These are phyloP conservation scores for Emergomyces pasteurianus DNA, from an alignment of 2,329 filamentous ascomycete species.

Conservation along the genomic window DNA sequence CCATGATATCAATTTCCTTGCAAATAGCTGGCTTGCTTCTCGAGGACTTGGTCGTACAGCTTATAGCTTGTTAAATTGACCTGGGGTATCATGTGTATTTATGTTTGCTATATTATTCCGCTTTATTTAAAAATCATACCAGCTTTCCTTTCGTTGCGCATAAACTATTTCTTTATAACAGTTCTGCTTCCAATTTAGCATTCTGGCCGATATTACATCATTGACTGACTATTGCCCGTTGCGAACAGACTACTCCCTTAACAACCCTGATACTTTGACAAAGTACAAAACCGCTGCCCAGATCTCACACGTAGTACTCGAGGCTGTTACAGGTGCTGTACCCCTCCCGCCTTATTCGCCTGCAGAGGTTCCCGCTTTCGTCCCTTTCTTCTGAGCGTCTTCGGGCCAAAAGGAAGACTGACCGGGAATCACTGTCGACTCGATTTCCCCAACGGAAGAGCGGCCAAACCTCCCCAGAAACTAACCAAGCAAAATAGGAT, in stretches of 20 bases:
- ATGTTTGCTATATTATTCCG: background rate
- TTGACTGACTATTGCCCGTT: background rate
- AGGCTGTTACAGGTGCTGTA: constrained; percentile 55
- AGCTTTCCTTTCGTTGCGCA: background rate
- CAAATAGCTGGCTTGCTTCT: too few species aligned
- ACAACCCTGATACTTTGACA: constrained; percentile 87
- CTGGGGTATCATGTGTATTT: background rate
- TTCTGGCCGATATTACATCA: constrained; percentile 1
- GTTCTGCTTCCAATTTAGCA: background rate
- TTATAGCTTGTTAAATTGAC: background rate
- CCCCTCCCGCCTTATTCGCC: constrained; percentile 2
- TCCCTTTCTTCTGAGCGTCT: background rate
- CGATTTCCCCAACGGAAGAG: background rate
- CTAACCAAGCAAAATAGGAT: constrained; percentile 33
- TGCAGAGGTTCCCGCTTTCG: background rate
- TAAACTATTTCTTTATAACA: background rate
- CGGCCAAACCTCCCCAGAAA: background rate
- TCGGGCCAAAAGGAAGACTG: background rate
- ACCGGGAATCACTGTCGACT: background rate
- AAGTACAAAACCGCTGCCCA: constrained; percentile 97
- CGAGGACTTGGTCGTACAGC: background rate
- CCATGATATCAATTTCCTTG: background rate
- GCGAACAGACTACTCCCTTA: constrained; percentile 66
- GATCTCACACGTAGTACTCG: constrained; percentile 92
- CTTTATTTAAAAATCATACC: background rate